These are phyloP conservation scores for Potentilla sterilis DNA, from an alignment of 306 rosid species.

Conservation along the genomic window DNA sequence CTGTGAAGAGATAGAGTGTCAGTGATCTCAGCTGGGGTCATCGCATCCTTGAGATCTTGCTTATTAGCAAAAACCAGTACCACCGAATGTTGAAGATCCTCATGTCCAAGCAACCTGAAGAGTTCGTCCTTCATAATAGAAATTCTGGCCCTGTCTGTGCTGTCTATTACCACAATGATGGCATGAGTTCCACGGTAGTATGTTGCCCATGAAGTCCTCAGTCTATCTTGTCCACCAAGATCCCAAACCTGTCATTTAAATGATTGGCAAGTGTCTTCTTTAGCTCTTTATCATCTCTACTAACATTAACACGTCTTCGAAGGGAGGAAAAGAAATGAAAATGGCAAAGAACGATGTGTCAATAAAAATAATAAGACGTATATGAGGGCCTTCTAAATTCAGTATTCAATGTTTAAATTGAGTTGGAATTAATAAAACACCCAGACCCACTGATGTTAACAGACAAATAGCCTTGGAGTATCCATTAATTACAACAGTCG, in stretches of 20 bases:
- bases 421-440: neutral
- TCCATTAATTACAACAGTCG: neutral
- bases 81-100: slow-evolving; percentile 80
- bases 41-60: slow-evolving; percentile 98
- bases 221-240: slow-evolving; percentile 97
- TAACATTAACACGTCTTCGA: neutral
- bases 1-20: slow-evolving; percentile 92
- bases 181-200: slow-evolving; percentile 96
- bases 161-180: slow-evolving; percentile 84
- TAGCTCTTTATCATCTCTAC: slow-evolving; percentile 15
- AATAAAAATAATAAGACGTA: neutral
- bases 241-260: slow-evolving; percentile 80
- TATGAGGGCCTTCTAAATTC: neutral
- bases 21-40: slow-evolving; percentile 97
- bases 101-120: slow-evolving; percentile 88
- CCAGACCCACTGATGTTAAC: neutral
- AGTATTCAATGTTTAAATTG: neutral
- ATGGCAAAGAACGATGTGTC: neutral
- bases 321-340: neutral
- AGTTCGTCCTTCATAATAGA: slow-evolving; percentile 94
- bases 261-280: neutral
- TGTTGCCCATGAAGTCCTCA: slow-evolving; percentile 97
- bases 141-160: slow-evolving; percentile 91
- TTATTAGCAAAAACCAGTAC: slow-evolving; percentile 87
- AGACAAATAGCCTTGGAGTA: neutral